Evolutionary conservation across 148 eudicot species (phyloP), one percentile per base, ranked within the genome.

Genomic region (Cornus kousa): DNA sequence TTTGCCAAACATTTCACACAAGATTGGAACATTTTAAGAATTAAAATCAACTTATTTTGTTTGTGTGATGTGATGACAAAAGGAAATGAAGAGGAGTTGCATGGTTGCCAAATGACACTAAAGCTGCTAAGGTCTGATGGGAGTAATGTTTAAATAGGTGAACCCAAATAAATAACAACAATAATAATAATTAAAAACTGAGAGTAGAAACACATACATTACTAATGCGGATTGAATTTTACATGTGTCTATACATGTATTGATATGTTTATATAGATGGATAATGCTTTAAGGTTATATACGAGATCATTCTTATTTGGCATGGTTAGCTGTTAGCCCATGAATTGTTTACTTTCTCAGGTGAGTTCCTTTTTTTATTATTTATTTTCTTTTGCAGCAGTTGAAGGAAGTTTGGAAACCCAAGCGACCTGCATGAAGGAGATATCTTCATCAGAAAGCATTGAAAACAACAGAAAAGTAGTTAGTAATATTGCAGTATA

Each of bases 381-480:
- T 79, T 35, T 65, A 48, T 23, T 80, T 77, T 67, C 28, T 62
- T 72, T 75, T 75, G 77, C 86, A 87, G 89, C 88, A 57, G 69
- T 39, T 55, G 74, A 35, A 65, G 89, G 81, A 80, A 78, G 83
- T 73, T 70, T 79, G 31, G 88, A 80, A 70, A 43, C 68, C 16
- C 84, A 83, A 82, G 80, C 78, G 70, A 77, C 28, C 71, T 67
- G 79, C 24, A 48, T 82, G 55, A 90, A 86, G 79, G 94, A 83
- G 77, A 78, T 76, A 68, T 80, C 87, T 43, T 69, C 87, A 71
- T 74, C 86, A 78, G 94, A 85, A 85, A 80, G 69, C 74, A 59
- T 80, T 75, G 90, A 74, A 71, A 89, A 82, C 84, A 87, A 75
- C 78, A 86, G 75, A 79, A 95, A 89, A 81, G 91, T 79, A 81